Evolutionary conservation across 106 monocot genomes (phyloP).

Genomic region (Hemerocallis citrina): DNA sequence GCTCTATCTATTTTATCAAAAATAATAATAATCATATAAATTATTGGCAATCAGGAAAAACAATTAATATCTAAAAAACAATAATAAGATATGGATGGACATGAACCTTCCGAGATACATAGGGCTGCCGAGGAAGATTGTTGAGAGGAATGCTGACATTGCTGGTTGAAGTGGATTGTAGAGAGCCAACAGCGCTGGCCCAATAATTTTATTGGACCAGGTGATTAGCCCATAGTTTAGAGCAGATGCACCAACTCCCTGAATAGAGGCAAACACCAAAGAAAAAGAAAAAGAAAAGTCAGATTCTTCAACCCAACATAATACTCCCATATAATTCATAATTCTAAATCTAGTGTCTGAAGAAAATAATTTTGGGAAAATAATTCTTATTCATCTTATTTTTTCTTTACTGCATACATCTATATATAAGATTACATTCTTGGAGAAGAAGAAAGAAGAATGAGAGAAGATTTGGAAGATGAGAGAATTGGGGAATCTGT

Average conservation of each 20-base stretch:
- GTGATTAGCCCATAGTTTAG: conserved; percentile 66
- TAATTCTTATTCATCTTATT: no score
- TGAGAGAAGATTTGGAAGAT: no score
- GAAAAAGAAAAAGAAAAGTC: no score
- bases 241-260: conserved; percentile 65
- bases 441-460: no score
- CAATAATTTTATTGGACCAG: conserved; percentile 77
- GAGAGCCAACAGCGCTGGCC: conserved; percentile 71
- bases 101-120: conserved; percentile 83
- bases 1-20: not conserved
- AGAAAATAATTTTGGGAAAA: no score
- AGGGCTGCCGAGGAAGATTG: conserved; percentile 67
- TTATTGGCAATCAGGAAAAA: no score
- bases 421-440: no score
- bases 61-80: no score
- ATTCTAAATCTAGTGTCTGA: not conserved
- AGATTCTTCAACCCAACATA: not conserved
- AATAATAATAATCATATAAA: no score
- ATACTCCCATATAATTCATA: not conserved
- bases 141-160: conserved; percentile 61
- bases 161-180: conserved; percentile 87
- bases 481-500: no score
- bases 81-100: not conserved
- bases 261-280: no score
- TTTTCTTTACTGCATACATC: no score